Evolutionary conservation across 495 filamentous ascomycete genomes (phyloP).

Genomic region (Penicillium samsonianum): DNA sequence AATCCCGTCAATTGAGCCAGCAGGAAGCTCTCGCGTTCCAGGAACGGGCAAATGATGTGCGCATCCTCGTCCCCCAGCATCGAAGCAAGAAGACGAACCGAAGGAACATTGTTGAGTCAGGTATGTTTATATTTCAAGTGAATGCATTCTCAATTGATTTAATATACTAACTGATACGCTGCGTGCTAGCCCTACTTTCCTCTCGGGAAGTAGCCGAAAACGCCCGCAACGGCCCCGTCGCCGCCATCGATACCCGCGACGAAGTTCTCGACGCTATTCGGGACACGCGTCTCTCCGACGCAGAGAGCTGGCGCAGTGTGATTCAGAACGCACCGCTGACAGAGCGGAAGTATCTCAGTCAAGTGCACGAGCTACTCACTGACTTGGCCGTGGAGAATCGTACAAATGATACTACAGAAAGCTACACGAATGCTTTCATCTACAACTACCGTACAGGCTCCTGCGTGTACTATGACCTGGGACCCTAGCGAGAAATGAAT

Average conservation of each 20-base stretch:
- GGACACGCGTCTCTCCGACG: constrained; percentile 72
- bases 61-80: constrained; percentile 76
- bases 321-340: constrained; percentile 74
- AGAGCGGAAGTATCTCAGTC: constrained; percentile 83
- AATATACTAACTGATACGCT: constrained; percentile 15
- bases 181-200: constrained; percentile 55
- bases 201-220: constrained; percentile 63
- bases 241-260: constrained; percentile 86
- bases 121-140: constrained; percentile 30
- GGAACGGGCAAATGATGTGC: constrained; percentile 70
- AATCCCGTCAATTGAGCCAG: constrained; percentile 49
- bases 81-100: constrained; percentile 90
- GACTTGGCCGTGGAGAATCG: constrained; percentile 57
- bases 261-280: constrained; percentile 78
- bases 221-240: constrained; percentile 74
- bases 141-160: not conserved
- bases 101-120: constrained; percentile 77
- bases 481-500: constrained; percentile 35
- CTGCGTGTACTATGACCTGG: constrained; percentile 76
- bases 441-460: constrained; percentile 78
- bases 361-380: constrained; percentile 77
- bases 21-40: constrained; percentile 36
- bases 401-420: constrained; percentile 45
- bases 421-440: constrained; percentile 68
- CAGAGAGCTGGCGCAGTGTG: constrained; percentile 82